Evolutionary conservation across 2,329 filamentous ascomycete genomes (phyloP), one percentile per base, ranked within the genome.

Genomic region (Alternaria angustiovoidea): DNA sequence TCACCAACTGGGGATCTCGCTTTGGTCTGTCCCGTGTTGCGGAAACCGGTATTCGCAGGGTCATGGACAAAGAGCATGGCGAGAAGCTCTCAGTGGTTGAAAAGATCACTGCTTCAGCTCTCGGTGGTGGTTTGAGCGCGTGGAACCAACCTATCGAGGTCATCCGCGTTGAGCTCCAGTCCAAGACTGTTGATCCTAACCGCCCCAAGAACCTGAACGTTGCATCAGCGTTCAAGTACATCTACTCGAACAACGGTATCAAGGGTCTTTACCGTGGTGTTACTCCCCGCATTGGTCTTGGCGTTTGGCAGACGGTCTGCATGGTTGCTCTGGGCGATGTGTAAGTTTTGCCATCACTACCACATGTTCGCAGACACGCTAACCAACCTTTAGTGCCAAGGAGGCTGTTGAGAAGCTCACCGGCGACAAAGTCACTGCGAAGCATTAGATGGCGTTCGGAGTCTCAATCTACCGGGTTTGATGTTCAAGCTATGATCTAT

Each of bases 131-230:
- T 78, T 86, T 99, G 74, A 93, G 89, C 65, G 95, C 95, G 67
- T 99, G 95, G 95, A 99, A 99, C 84, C 95, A 99, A 87, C 95
- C 95, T 65, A 99, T 99, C 79, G 95, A 99, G 88, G 95, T 99
- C 79, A 97, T 99, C 79, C 93, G 95, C 67, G 94, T 99, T 64
- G 95, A 99, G 88, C 97, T 99, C 93, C 95, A 99, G 89, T 96
- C 92, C 85, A 98, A 97, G 89, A 97, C 91, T 74, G 92, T 91
- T 73, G 95, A 99, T 79, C 94, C 95, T 62, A 98, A 98, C 86
- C 91, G 95, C 53, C 95, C 95, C 72, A 97, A 97, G 89, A 99
- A 99, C 85, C 90, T 99, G 91, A 98, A 93, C 51, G 95, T 99
- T 65, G 92, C 89, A 72, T 97, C 93, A 75, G 85, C 88, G 8